Percentiles rank a stretch among this genome's conserved stretches.
phyloP scores from a whole-genome alignment of 1,284 basidiomycete species.

The Ustilago shanxiensis region DNA sequence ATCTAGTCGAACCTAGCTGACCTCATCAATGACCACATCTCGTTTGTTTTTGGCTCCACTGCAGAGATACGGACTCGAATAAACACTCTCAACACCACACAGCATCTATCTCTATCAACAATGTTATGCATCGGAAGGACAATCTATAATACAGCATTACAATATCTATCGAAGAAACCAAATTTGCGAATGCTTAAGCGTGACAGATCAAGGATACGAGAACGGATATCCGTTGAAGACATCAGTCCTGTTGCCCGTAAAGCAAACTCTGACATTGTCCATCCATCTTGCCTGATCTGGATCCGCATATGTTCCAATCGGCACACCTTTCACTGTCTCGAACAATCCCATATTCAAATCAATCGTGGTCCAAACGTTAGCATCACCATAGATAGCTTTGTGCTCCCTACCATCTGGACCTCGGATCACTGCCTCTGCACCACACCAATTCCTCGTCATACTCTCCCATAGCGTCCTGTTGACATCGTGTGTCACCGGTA shows the following conservation, averaged over 20 bases:
- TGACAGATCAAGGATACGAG: conserved; percentile 5
- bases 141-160: conserved; percentile 27
- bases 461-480: conserved; percentile 19
- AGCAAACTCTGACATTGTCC: conserved; percentile 18
- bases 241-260: conserved; percentile 35
- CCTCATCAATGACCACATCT: not conserved
- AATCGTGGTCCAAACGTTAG: conserved; percentile 33
- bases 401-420: conserved; percentile 36
- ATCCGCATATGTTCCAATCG: conserved; percentile 21
- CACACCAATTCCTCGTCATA: conserved; percentile 50
- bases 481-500: conserved; percentile 15
- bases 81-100: not conserved
- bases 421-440: conserved; percentile 38
- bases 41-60: not conserved
- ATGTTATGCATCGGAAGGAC: conserved; percentile 12
- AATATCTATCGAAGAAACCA: conserved; percentile 8
- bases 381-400: conserved; percentile 36
- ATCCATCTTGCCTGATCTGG: conserved; percentile 33
- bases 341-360: conserved; percentile 44
- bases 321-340: conserved; percentile 39
- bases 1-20: not conserved
- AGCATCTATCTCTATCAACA: not conserved
- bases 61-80: conserved; percentile 34
- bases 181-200: not conserved
- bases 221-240: conserved; percentile 30